Evolutionary conservation across 768 basidiomycete genomes (phyloP).

Genomic region (Mycena leptocephala): DNA sequence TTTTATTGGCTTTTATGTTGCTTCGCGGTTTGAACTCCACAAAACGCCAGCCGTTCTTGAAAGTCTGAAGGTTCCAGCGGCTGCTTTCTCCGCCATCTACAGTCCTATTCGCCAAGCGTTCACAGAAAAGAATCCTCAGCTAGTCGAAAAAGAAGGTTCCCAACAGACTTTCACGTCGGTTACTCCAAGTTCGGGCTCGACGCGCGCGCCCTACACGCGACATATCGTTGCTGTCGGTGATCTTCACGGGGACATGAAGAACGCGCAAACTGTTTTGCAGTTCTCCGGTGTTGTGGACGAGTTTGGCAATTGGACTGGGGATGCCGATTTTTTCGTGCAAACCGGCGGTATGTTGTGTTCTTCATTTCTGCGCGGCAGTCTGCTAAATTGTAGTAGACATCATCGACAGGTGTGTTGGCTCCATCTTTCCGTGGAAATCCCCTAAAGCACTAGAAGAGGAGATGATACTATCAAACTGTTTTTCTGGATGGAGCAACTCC

Average conservation of each 20-base stretch:
- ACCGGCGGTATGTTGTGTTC: conserved; percentile 67
- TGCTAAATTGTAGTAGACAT: conserved; percentile 77
- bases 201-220: conserved; percentile 53
- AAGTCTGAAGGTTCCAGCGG: background rate
- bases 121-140: background rate
- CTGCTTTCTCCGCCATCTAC: conserved; percentile 8
- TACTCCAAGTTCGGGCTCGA: conserved; percentile 1
- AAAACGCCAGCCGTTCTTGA: background rate
- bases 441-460: conserved; percentile 65
- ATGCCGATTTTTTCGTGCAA: conserved; percentile 91
- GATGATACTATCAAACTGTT: conserved; percentile 93
- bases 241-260: conserved; percentile 90
- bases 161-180: conserved; percentile 12
- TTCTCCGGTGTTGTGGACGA: conserved; percentile 82
- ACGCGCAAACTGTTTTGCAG: conserved; percentile 84
- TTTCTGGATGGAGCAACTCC: conserved; percentile 86
- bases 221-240: conserved; percentile 94
- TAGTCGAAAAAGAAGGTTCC: background rate
- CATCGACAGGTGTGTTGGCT: conserved; percentile 81
- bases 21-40: conserved; percentile 20
- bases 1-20: conserved; percentile 20
- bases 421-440: background rate
- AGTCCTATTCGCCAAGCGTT: background rate
- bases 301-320: conserved; percentile 84
- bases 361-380: background rate